Evolutionary conservation across 306 rosid species (phyloP), one percentile per base, ranked within the genome.

Genomic region (Ochetophila trinervis): DNA sequence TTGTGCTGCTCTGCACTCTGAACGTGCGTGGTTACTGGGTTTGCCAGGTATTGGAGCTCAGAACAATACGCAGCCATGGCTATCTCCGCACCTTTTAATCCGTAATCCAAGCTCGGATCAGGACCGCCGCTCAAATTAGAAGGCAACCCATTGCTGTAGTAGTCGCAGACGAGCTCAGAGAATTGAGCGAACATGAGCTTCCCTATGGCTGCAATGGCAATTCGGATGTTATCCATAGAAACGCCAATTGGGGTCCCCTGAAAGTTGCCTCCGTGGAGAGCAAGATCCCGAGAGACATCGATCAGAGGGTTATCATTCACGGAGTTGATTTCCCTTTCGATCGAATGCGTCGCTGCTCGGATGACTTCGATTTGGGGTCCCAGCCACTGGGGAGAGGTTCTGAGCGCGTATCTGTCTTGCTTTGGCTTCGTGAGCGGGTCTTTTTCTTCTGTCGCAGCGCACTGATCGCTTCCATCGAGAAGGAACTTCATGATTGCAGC

Each of bases 31-130:
- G 81, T 76, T 13, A 76, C 80, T 4, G 76, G 80, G 51, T 76
- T 76, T 6, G 76, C 76, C 19, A 76, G 14, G 68, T 69, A 70
- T 52, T 76, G 80, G 4, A 76, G 76, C 64, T 76, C 80, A 4
- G 80, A 76, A 54, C 80, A 76, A n/a, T 76, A 76, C 10, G 80
- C 62, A 13, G 80, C 80, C 80, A 76, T 76, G 67, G 80, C 80
- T 27, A 76, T 64, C 40, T 76, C 80, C 1, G 80, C 80, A 1
- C 80, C 80, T 65, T 70, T 76, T 68, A 76, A 66, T 6, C 81
- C 81, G 9, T 76, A 76, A 30, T 76, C 81, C 73, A 76, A 53
- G 77, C 82, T 77, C 12, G 74, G 77, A 36, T 77, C 71, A 2
- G 77, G 77, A 4, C 82, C 82, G 1, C 66, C 82, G 27, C 74